Conservation (phyloP, 1,284 basidiomycete genomes). For the Ustilago nuda region DNA sequence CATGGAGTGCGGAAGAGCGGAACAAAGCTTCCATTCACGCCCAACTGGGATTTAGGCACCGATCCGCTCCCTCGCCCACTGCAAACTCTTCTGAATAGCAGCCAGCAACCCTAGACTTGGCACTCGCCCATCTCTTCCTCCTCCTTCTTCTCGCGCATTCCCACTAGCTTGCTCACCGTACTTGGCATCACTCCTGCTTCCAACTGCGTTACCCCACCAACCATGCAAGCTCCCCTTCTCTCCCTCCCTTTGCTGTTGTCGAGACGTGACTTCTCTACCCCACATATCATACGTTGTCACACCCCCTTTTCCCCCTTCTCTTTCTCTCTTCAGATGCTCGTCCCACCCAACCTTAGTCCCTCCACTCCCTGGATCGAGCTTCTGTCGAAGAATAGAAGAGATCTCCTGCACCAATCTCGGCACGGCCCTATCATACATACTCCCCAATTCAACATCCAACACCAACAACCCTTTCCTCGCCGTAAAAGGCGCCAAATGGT, state of each 20-base stretch:
- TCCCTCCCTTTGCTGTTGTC: background rate
- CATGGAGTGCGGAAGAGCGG: too few species aligned
- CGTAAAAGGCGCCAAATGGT: conserved; percentile 55
- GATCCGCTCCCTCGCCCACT: conserved; percentile 37
- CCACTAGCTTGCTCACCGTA: background rate
- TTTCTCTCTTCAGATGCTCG: background rate
- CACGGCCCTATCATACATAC: conserved; percentile 24
- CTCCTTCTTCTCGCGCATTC: background rate
- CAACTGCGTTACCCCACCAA: conserved; percentile 23
- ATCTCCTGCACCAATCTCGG: conserved; percentile 21
- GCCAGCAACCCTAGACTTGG: conserved; percentile 22
- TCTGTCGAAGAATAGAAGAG: conserved; percentile 3
- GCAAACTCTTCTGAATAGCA: conserved; percentile 40
- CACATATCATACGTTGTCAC: conserved; percentile 38
- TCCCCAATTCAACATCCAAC: conserved; percentile 33
- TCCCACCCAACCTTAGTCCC: conserved; percentile 8
- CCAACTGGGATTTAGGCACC: conserved; percentile 11
- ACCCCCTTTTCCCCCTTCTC: background rate
- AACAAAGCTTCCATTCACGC: too few species aligned
- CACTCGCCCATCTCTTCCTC: background rate
- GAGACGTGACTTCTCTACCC: conserved; percentile 24
- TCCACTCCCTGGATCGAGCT: conserved; percentile 7
- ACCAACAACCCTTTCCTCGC: conserved; percentile 55
- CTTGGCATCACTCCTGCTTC: background rate
- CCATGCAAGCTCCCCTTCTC: conserved; percentile 12